Evolutionary conservation across 148 eudicot genomes (phyloP).

Genomic region (Camellia japonica): DNA sequence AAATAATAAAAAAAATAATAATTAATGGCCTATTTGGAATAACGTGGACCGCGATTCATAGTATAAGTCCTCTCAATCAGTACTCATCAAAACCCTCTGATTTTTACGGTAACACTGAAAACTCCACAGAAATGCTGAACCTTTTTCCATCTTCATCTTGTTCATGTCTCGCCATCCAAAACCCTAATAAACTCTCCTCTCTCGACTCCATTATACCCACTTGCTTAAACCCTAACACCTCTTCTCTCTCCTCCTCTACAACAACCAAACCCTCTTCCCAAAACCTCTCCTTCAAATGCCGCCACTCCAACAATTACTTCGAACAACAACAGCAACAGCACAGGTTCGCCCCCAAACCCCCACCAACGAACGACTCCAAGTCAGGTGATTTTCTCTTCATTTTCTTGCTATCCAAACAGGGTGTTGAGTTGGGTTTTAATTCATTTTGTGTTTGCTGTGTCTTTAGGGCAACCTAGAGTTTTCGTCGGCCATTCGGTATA

Average conservation of each 20-base stretch:
- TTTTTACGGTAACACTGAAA: background rate
- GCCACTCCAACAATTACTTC: conserved; percentile 36
- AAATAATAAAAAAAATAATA: no score
- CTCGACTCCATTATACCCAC: background rate
- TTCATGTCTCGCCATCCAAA: conserved; percentile 20
- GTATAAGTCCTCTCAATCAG: no score
- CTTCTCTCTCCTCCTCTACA: background rate
- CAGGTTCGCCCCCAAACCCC: conserved; percentile 13
- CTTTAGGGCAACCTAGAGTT: conserved; percentile 49
- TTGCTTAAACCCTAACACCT: conserved; percentile 7
- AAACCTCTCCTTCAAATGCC: conserved; percentile 37
- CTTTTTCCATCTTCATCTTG: conserved; percentile 18
- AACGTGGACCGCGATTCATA: no score
- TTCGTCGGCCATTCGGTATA: conserved; percentile 84
- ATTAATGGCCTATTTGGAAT: no score
- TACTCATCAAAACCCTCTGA: no score
- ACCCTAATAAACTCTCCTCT: conserved; percentile 24
- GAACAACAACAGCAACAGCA: conserved; percentile 40
- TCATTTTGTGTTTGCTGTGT: background rate
- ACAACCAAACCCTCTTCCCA: conserved; percentile 7
- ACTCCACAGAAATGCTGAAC: conserved; percentile 12
- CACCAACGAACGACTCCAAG: conserved; percentile 3
- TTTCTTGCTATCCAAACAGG: conserved; percentile 1
- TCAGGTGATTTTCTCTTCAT: conserved; percentile 7
- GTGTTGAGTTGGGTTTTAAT: background rate